phyloP scores from a whole-genome alignment of 2,329 filamentous ascomycete genomes.

The Thielaviopsis musarum region DNA sequence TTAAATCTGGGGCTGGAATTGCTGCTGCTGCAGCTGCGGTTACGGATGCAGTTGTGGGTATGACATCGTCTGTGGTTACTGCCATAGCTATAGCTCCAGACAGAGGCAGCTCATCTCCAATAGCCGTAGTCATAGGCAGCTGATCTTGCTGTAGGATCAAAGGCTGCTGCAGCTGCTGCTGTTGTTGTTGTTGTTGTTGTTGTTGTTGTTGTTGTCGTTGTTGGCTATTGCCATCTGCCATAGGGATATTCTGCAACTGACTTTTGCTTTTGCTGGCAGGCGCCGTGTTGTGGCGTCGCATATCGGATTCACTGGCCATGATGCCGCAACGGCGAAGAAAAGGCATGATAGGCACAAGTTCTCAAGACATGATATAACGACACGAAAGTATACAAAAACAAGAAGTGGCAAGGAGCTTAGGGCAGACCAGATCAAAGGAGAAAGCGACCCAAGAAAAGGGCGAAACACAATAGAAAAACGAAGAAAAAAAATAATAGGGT shows the following conservation, averaged over 20 bases:
- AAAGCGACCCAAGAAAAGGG: not conserved
- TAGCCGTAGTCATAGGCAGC: not conserved
- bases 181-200: conserved; percentile 1
- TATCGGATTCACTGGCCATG: conserved; percentile 41
- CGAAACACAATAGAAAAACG: not conserved
- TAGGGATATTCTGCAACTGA: conserved; percentile 16
- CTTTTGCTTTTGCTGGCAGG: conserved; percentile 15
- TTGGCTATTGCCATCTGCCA: conserved; percentile 12
- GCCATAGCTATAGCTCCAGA: not conserved
- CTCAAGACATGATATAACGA: conserved; percentile 17
- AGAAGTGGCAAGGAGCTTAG: not conserved
- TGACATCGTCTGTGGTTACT: not conserved
- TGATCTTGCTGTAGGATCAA: not conserved
- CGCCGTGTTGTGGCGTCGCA: conserved; percentile 33
- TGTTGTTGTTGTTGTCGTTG: conserved; percentile 4
- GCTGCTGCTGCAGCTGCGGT: not conserved
- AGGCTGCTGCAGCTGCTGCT: not conserved
- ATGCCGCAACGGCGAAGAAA: conserved; percentile 45
- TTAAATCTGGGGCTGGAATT: too few species aligned
- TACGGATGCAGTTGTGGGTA: not conserved
- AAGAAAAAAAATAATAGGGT: not conserved
- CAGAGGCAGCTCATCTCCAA: not conserved
- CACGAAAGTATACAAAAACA: conserved; percentile 12
- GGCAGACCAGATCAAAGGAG: not conserved
- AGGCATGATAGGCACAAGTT: conserved; percentile 33